Evolutionary conservation across 2,329 filamentous ascomycete genomes (phyloP), one percentile per base, ranked within the genome.

Genomic region (Fonsecaea monophora): DNA sequence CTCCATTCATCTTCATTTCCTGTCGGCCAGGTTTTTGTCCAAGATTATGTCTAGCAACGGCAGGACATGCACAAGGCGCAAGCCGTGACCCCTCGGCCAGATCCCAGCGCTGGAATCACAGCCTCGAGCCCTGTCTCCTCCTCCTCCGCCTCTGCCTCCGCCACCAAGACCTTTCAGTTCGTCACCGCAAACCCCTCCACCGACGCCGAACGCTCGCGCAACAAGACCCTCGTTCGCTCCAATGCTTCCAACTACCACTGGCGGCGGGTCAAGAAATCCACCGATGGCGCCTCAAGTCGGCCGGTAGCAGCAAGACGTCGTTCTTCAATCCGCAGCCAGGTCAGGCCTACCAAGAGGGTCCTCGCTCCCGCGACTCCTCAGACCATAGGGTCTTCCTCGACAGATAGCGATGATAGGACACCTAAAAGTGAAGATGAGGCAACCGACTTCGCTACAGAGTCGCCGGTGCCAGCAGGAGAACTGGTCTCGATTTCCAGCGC

Each of bases 241-340:
- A 74, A 74, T 61, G 73, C 73, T 42, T 72, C 72, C 34, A 72
- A 72, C 32, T 73, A 71, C 60, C 72, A 73, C 50, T 74, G 73
- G 73, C 72, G 72, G 34, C 73, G 70, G 21, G 69, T 67, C 45
- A 66, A 65, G 65, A 68, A 66, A 58, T 48, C 50, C 21, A 37
- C 18, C 7, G 45, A 53, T 54, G 59, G 59, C 35, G 32, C 55
- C 45, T 30, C 62, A 42, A 58, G 35, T 45, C 63, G 59, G 35
- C 35, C 57, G 38, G 15, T 42, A 25, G 25, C 25, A 18, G 9
- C 48, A 21, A 56, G 68, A 58, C 57, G 57, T 25, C 61, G 64
- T 35, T 56, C 63, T 13, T 56, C 67, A 4, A 55, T 34, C 35
- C 60, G 53, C 21, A 45, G 37, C 38, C 56, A 60, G 30, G 60